These are phyloP conservation scores for Heimioporus punctisporus DNA, from an alignment of 1,284 basidiomycete genomes.

Conservation along the genomic window DNA sequence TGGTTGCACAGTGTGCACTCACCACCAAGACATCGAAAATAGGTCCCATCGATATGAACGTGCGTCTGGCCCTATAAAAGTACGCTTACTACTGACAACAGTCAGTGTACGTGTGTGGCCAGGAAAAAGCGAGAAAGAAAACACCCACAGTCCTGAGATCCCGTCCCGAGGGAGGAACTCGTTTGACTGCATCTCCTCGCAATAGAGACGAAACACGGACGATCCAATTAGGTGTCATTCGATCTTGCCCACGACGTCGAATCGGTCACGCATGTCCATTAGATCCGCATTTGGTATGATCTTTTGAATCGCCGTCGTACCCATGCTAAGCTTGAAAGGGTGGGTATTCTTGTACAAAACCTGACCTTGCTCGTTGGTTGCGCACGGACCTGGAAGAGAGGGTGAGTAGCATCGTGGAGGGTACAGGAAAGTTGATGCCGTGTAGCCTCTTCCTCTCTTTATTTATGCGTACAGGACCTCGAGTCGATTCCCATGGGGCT, in stretches of 20 bases:
- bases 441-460: neutral
- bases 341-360: constrained; percentile 19
- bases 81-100: constrained; percentile 9
- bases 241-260: constrained; percentile 20
- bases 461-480: no score
- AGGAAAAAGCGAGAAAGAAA: no score
- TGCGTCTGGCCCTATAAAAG: constrained; percentile 21
- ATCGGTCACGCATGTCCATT: constrained; percentile 20
- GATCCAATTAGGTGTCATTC: constrained; percentile 20
- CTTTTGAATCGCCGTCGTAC: constrained; percentile 18
- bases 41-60: constrained; percentile 17
- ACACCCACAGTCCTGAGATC: constrained; percentile 15
- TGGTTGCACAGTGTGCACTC: neutral
- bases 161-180: constrained; percentile 18
- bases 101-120: no score
- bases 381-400: constrained; percentile 16
- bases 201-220: constrained; percentile 16
- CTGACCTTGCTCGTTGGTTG: constrained; percentile 15
- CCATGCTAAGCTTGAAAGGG: constrained; percentile 7
- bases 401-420: constrained; percentile 7
- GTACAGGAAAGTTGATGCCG: neutral
- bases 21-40: constrained; percentile 9
- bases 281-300: constrained; percentile 15
- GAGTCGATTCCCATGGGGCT: no score
- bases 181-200: constrained; percentile 10